A percentile compares a stretch with the other conserved stretches of the same genome.
phyloP scores from a whole-genome alignment of 306 rosid genomes.

The Rosa multiflora region DNA sequence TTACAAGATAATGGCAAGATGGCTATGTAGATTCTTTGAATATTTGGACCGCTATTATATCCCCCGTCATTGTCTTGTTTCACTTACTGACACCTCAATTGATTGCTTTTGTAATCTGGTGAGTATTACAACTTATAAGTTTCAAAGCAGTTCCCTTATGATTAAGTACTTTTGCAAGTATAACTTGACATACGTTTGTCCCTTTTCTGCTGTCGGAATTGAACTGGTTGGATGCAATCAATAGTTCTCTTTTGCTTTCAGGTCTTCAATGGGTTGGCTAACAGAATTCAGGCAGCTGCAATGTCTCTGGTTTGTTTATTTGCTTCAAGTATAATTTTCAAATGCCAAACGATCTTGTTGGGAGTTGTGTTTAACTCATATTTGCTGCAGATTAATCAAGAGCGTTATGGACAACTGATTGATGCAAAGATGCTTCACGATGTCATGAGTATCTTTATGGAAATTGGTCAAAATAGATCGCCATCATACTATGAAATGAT shows the following conservation, averaged over 20 bases:
- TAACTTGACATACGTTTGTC: background rate
- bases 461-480: background rate
- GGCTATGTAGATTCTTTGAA: constrained; percentile 13
- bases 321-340: background rate
- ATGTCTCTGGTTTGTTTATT: constrained; percentile 2
- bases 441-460: background rate
- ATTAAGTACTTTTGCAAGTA: background rate
- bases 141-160: background rate
- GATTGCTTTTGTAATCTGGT: constrained; percentile 1
- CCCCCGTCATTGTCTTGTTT: background rate
- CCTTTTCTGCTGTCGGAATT: background rate
- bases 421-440: constrained; percentile 5
- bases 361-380: background rate
- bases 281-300: constrained; percentile 3
- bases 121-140: background rate
- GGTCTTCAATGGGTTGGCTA: background rate
- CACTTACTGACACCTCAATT: background rate
- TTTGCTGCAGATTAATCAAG: constrained; percentile 1
- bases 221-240: background rate
- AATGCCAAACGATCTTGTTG: background rate
- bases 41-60: constrained; percentile 3
- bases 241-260: background rate
- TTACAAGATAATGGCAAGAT: background rate
- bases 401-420: background rate
- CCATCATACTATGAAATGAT: background rate